A percentile compares a stretch with the other conserved stretches of the same genome.
Evolutionary conservation across 2,329 filamentous ascomycete species (phyloP).

Genomic region (Fusarium buharicum): DNA sequence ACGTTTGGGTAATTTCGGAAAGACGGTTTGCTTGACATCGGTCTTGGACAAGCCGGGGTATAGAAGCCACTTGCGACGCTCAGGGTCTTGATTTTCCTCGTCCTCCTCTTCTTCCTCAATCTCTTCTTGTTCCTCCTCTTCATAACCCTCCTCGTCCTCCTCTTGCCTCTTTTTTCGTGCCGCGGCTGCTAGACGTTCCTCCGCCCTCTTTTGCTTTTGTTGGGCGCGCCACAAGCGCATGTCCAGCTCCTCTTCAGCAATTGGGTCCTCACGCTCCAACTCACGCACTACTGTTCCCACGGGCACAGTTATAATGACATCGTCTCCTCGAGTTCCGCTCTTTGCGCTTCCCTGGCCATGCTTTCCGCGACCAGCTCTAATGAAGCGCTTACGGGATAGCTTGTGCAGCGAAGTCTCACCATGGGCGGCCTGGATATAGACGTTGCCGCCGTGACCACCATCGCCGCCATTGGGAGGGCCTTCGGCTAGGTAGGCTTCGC

Average conservation of each 20-base stretch:
- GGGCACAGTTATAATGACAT: constrained; percentile 88
- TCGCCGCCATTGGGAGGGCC: constrained; percentile 96
- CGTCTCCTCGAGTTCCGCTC: constrained; percentile 83
- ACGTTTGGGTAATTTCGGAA: constrained; percentile 63
- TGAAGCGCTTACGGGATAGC: constrained; percentile 77
- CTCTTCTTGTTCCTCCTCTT: constrained; percentile 28
- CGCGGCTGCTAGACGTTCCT: constrained; percentile 51
- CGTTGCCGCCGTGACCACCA: constrained; percentile 87
- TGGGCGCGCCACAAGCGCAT: constrained; percentile 49
- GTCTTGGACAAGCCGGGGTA: constrained; percentile 81
- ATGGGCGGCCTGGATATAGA: constrained; percentile 93
- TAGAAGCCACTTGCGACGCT: constrained; percentile 82
- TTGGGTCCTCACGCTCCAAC: constrained; percentile 79
- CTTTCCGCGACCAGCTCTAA: constrained; percentile 79
- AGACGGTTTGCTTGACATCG: constrained; percentile 67
- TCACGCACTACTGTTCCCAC: constrained; percentile 92
- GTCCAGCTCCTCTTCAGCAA: constrained; percentile 68
- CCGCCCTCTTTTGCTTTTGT: constrained; percentile 49
- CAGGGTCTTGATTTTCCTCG: constrained; percentile 56
- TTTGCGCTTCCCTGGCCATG: constrained; percentile 79
- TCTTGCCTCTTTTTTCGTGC: constrained; percentile 40
- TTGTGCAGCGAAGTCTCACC: constrained; percentile 95
- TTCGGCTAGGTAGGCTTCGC: constrained; percentile 88
- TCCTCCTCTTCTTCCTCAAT: constrained; percentile 49
- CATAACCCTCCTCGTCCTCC: constrained; percentile 28